phyloP scores from a whole-genome alignment of 306 rosid genomes.

The Pyrus communis region DNA sequence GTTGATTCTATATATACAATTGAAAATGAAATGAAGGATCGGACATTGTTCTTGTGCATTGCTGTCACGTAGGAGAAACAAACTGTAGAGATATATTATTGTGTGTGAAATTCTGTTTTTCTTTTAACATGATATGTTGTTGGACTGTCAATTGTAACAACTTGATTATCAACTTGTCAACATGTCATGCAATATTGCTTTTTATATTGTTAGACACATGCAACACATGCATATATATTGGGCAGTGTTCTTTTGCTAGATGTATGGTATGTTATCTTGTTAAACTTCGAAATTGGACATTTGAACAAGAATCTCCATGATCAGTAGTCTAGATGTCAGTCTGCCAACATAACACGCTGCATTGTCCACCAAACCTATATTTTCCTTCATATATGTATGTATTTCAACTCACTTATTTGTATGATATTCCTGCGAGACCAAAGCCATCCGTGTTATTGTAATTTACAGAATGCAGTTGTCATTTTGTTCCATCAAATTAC shows the following conservation, averaged over 20 bases:
- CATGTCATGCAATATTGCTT: background rate
- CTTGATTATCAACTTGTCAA: too few species aligned
- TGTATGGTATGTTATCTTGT: background rate
- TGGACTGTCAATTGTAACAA: too few species aligned
- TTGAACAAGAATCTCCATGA: background rate
- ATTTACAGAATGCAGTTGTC: background rate
- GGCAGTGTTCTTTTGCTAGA: background rate
- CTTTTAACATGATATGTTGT: background rate
- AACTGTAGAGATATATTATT: background rate
- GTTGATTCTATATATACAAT: background rate
- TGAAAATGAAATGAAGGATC: background rate
- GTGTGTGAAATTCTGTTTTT: background rate
- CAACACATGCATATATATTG: background rate
- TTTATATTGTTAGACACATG: background rate
- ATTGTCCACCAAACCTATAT: background rate
- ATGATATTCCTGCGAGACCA: background rate
- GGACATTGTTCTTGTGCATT: background rate
- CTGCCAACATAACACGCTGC: background rate
- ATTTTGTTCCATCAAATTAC: background rate
- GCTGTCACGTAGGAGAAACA: background rate
- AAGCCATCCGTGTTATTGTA: background rate
- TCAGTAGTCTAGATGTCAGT: background rate
- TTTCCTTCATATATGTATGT: background rate
- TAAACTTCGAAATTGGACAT: background rate
- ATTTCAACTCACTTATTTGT: background rate